phyloP scores from a whole-genome alignment of 805 yeast species.

The Metschnikowia cubensis region DNA sequence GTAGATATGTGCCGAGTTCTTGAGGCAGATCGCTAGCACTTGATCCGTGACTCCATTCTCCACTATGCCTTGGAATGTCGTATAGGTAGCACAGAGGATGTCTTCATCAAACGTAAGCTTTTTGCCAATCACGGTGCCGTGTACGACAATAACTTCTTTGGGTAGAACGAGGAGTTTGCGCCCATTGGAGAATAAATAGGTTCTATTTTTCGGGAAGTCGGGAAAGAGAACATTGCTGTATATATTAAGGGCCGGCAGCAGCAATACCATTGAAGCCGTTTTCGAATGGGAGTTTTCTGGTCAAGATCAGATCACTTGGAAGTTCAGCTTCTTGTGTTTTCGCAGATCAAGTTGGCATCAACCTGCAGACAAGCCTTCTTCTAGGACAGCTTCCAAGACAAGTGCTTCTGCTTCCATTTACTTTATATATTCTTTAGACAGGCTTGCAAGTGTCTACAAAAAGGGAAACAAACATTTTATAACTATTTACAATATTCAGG shows the following conservation, averaged over 20 bases:
- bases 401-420: no score
- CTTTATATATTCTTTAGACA: no score
- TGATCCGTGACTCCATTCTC: conserved; percentile 15
- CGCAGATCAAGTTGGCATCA: neutral
- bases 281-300: neutral
- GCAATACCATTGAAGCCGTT: conserved; percentile 11
- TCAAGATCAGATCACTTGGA: neutral
- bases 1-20: conserved; percentile 60
- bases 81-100: conserved; percentile 59
- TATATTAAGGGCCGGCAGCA: conserved; percentile 33
- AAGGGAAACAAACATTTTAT: conserved; percentile 3
- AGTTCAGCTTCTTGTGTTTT: neutral
- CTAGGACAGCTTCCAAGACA: neutral
- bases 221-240: conserved; percentile 25
- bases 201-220: conserved; percentile 18
- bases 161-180: conserved; percentile 34
- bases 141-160: conserved; percentile 45
- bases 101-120: conserved; percentile 48
- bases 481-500: conserved; percentile 4
- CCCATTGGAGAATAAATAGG: conserved; percentile 23
- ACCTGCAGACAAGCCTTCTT: neutral
- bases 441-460: neutral
- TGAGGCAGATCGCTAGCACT: conserved; percentile 58
- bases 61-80: conserved; percentile 37
- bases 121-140: conserved; percentile 47